phyloP scores from a whole-genome alignment of 176 grass and related monocot species.

The Avena insularis region DNA sequence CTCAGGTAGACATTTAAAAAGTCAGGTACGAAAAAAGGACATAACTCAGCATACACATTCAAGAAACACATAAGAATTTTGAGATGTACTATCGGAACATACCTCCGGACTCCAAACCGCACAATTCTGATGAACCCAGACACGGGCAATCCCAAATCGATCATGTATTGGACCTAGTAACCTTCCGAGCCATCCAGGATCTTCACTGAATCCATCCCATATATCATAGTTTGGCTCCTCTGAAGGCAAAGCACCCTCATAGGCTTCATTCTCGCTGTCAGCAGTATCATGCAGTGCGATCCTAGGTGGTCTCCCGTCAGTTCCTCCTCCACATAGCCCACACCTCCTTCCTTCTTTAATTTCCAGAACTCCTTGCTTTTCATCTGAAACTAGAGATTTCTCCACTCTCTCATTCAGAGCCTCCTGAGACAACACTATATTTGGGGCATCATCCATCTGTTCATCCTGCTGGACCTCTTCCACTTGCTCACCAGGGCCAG shows the following conservation, averaged over 20 bases:
- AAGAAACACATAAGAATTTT: slow-evolving; percentile 19
- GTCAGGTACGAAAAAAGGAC: not conserved
- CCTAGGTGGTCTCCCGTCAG: slow-evolving; percentile 87
- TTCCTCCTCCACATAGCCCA: slow-evolving; percentile 86
- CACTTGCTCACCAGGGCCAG: slow-evolving; percentile 43
- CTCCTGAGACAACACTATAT: slow-evolving; percentile 44
- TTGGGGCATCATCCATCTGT: slow-evolving; percentile 40
- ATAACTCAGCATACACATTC: slow-evolving; percentile 1
- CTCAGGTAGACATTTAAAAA: slow-evolving; percentile 22
- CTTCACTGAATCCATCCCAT: slow-evolving; percentile 93
- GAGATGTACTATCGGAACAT: slow-evolving; percentile 23
- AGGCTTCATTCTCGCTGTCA: slow-evolving; percentile 93
- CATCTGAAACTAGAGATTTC: slow-evolving; percentile 41
- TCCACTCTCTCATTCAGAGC: slow-evolving; percentile 45
- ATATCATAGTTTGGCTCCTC: slow-evolving; percentile 93
- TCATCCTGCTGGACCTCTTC: slow-evolving; percentile 34
- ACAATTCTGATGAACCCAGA: slow-evolving; percentile 99
- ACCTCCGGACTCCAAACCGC: slow-evolving; percentile 99
- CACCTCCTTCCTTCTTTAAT: slow-evolving; percentile 89
- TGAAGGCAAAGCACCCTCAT: slow-evolving; percentile 82
- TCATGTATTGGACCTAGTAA: slow-evolving; percentile 91
- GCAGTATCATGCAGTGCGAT: slow-evolving; percentile 69
- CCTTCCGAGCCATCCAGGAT: slow-evolving; percentile 90
- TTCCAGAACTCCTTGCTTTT: slow-evolving; percentile 37
- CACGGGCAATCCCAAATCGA: slow-evolving; percentile 79